Conservation (phyloP, 345 rosid species). For the Populus nigra region DNA sequence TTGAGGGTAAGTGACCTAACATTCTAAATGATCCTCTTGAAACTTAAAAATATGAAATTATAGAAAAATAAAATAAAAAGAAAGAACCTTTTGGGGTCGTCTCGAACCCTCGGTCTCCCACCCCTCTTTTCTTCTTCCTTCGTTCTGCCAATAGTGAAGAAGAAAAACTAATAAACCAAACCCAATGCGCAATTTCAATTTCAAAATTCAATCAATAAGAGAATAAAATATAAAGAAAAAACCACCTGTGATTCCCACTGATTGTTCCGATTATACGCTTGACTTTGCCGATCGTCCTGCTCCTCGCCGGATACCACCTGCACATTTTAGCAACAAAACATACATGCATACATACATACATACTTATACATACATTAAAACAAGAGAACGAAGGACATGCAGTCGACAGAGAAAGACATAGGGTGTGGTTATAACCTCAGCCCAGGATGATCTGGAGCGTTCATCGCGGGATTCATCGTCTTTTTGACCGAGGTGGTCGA, state of each 20-base stretch:
- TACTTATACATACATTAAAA: neutral
- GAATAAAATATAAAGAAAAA: no score
- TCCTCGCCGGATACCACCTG: conserved; percentile 77
- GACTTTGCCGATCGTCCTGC: conserved; percentile 22
- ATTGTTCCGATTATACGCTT: conserved; percentile 10
- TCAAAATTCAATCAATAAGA: neutral
- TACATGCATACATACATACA: no score
- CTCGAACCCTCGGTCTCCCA: conserved; percentile 38
- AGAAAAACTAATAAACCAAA: neutral
- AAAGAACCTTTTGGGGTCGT: conserved; percentile 38
- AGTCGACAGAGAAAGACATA: neutral
- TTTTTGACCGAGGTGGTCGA: conserved; percentile 32
- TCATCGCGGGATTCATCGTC: conserved; percentile 41
- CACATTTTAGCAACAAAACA: conserved; percentile 7
- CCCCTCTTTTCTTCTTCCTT: conserved; percentile 13
- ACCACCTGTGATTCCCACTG: conserved; percentile 36
- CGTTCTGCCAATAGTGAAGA: conserved; percentile 23
- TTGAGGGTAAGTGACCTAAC: no score
- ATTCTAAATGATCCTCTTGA: no score
- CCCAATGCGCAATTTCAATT: neutral
- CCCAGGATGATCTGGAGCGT: conserved; percentile 77
- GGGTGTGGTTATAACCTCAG: conserved; percentile 39
- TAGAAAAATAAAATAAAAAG: neutral
- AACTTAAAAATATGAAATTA: neutral
- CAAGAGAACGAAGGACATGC: neutral